These are phyloP conservation scores for Lavandula angustifolia DNA, from an alignment of 257 asterid genomes.

Conservation along the genomic window DNA sequence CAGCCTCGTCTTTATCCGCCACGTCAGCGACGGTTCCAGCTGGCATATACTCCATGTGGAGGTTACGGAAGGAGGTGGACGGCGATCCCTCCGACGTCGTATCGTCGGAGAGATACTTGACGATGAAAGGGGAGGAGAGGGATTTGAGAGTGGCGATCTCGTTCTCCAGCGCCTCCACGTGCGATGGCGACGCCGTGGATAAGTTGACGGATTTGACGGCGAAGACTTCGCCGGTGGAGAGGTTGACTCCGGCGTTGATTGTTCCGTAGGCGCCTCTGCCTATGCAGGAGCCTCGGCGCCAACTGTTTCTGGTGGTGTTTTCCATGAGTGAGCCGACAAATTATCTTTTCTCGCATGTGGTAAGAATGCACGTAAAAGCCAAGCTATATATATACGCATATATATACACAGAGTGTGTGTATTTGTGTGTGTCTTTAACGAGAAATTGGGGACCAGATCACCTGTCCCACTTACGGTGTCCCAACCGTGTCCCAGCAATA, in stretches of 20 bases:
- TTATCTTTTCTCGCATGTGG: neutral
- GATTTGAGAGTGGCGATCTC: slow-evolving; percentile 50
- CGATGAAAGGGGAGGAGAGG: slow-evolving; percentile 57
- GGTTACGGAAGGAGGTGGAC: slow-evolving; percentile 34
- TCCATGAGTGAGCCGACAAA: slow-evolving; percentile 29
- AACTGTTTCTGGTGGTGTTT: slow-evolving; percentile 20
- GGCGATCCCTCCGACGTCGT: slow-evolving; percentile 26
- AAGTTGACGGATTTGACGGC: slow-evolving; percentile 58
- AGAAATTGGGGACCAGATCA: too few relatives aligned
- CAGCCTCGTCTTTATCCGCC: slow-evolving; percentile 31
- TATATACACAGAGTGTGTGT: neutral
- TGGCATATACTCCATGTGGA: slow-evolving; percentile 59
- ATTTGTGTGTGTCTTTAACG: too few relatives aligned
- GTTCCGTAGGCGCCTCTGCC: slow-evolving; percentile 62
- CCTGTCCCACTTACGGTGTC: too few relatives aligned
- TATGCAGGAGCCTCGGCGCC: slow-evolving; percentile 49
- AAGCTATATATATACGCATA: neutral
- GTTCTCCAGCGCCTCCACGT: slow-evolving; percentile 47
- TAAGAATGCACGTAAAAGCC: too few relatives aligned
- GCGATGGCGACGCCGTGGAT: slow-evolving; percentile 35
- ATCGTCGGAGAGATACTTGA: slow-evolving; percentile 57
- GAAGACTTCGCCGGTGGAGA: slow-evolving; percentile 37
- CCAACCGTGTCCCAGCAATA: too few relatives aligned
- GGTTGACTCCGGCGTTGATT: slow-evolving; percentile 42
- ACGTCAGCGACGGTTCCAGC: slow-evolving; percentile 52